Conservation (phyloP, 225 moss, liverwort and hornwort genomes). For the Physcomitrium patens region DNA sequence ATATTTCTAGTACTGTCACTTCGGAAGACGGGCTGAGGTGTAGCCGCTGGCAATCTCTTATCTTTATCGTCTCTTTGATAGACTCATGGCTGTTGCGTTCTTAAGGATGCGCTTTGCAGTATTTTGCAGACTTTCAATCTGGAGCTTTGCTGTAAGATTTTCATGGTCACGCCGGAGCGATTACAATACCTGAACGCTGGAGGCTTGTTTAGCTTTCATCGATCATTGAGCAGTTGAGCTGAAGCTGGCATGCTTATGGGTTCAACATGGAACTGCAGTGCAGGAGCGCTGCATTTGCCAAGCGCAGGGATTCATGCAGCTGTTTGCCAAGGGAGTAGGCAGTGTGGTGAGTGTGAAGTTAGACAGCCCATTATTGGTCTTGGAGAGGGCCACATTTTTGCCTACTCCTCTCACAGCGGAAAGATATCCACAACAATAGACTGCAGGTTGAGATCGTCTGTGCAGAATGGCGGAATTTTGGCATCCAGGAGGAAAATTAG, state of each 20-base stretch:
- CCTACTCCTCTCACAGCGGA: constrained; percentile 23
- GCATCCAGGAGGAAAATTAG: constrained; percentile 28
- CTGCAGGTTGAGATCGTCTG: constrained; percentile 20
- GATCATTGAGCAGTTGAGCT: constrained; percentile 13
- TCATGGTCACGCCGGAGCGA: constrained; percentile 20
- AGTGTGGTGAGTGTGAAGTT: background rate
- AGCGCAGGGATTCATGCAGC: constrained; percentile 35
- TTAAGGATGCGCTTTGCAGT: constrained; percentile 4
- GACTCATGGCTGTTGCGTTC: background rate
- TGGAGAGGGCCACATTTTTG: constrained; percentile 26
- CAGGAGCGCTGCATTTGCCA: constrained; percentile 37
- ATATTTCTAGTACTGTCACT: no score
- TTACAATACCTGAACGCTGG: background rate
- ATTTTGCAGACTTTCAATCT: constrained; percentile 17
- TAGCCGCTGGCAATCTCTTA: background rate
- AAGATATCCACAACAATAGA: constrained; percentile 16
- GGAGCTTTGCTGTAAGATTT: constrained; percentile 16
- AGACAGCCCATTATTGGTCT: constrained; percentile 25
- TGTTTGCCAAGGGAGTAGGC: constrained; percentile 20
- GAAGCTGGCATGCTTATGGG: constrained; percentile 40
- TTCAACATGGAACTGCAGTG: constrained; percentile 45
- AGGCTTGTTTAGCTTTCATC: background rate
- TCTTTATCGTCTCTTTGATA: background rate
- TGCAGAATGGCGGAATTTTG: constrained; percentile 19
- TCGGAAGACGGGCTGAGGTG: no score